Conservation (phyloP, 768 basidiomycete species). For the Heimioporus sp. region DNA sequence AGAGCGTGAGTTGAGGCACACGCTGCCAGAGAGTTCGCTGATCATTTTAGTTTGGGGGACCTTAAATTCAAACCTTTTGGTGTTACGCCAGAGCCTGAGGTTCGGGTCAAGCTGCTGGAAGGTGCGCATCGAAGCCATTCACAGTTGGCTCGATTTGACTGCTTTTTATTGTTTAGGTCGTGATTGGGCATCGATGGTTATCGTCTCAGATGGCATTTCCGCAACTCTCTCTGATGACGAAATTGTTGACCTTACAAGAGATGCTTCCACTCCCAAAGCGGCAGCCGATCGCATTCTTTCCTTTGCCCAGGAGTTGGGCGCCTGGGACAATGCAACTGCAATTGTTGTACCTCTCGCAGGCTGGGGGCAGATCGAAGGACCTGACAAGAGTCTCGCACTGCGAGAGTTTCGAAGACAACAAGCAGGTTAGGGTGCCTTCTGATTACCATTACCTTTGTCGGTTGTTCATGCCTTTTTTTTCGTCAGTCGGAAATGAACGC, state of each 20-base stretch:
- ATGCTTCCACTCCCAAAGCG: constrained; percentile 62
- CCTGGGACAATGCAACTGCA: constrained; percentile 87
- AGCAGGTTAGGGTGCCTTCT: constrained; percentile 43
- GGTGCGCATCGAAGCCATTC: constrained; percentile 42
- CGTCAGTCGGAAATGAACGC: constrained; percentile 61
- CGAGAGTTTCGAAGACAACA: constrained; percentile 75
- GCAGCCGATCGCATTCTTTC: constrained; percentile 84
- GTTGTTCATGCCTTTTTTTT: constrained; percentile 2
- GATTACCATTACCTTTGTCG: background rate
- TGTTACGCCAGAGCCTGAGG: constrained; percentile 91
- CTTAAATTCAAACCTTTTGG: constrained; percentile 86
- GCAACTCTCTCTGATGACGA: constrained; percentile 92
- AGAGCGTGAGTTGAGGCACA: constrained; percentile 55
- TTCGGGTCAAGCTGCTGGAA: constrained; percentile 69
- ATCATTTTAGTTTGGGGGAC: constrained; percentile 70
- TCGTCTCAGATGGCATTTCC: constrained; percentile 93
- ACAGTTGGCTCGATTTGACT: background rate
- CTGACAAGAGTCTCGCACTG: constrained; percentile 78
- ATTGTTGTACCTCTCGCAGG: constrained; percentile 90
- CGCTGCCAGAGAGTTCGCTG: background rate
- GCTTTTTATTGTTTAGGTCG: constrained; percentile 46
- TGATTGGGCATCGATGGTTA: constrained; percentile 83
- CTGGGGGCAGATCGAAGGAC: constrained; percentile 81
- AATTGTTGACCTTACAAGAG: constrained; percentile 84
- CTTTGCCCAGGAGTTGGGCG: constrained; percentile 83